Evolutionary conservation across 2,329 filamentous ascomycete genomes (phyloP).

Genomic region (Laburnicola sp.): DNA sequence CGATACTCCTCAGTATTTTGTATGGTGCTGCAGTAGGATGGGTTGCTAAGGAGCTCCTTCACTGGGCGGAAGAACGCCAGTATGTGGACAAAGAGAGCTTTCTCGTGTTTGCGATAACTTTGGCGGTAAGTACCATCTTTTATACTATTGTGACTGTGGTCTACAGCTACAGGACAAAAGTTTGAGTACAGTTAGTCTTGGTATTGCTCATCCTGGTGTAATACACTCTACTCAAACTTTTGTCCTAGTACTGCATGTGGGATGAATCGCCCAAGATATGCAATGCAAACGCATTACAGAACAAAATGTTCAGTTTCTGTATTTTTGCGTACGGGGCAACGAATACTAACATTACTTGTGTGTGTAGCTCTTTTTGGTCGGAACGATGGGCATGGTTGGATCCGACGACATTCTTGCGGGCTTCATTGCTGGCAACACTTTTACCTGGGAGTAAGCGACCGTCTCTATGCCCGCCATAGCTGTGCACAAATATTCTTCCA

Average conservation of each 20-base stretch:
- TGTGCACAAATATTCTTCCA: constrained; percentile 11
- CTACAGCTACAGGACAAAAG: too few species aligned
- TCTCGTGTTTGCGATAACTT: constrained; percentile 79
- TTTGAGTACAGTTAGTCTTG: too few species aligned
- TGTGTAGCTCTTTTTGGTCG: constrained; percentile 74
- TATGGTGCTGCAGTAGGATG: constrained; percentile 81
- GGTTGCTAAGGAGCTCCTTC: constrained; percentile 78
- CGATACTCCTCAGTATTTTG: constrained; percentile 73
- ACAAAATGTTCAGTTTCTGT: too few species aligned
- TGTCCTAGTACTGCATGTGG: too few species aligned
- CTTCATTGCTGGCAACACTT: constrained; percentile 88
- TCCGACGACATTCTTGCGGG: constrained; percentile 89
- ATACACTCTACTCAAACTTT: too few species aligned
- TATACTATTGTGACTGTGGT: too few species aligned
- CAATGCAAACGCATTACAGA: too few species aligned
- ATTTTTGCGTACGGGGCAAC: too few species aligned
- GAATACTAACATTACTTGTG: background rate
- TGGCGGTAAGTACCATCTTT: constrained; percentile 60
- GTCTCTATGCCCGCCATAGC: background rate
- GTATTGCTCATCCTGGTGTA: too few species aligned
- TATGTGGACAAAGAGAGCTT: constrained; percentile 89
- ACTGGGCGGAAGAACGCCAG: constrained; percentile 78
- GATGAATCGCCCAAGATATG: too few species aligned
- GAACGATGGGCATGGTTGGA: constrained; percentile 83
- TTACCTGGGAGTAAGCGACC: constrained; percentile 73